Conservation (phyloP, 1,139 yeast species). For the Kodamaea alishanica region DNA sequence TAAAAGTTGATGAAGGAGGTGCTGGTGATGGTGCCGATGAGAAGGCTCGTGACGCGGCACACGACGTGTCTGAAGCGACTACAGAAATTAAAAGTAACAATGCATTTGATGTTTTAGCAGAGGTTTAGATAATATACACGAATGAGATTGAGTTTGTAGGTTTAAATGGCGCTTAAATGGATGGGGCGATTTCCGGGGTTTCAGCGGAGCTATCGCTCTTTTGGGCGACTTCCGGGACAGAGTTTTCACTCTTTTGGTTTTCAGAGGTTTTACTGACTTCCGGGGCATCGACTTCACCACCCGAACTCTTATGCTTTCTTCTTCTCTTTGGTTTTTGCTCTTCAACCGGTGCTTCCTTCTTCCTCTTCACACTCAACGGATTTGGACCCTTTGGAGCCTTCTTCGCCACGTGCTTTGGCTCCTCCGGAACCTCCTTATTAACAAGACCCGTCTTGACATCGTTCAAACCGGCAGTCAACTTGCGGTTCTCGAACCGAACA, state of each 20-base stretch:
- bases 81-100: slow-evolving; percentile 5
- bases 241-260: no score
- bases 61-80: slow-evolving; percentile 1
- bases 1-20: slow-evolving; percentile 28
- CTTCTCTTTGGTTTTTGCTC: slow-evolving; percentile 28
- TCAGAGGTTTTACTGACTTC: no score
- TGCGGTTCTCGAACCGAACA: slow-evolving; percentile 53
- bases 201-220: no score
- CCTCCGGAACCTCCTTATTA: slow-evolving; percentile 18
- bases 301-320: slow-evolving; percentile 31
- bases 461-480: slow-evolving; percentile 76
- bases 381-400: slow-evolving; percentile 79
- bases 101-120: slow-evolving; percentile 10
- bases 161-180: no score
- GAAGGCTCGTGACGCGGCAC: not conserved
- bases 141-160: no score
- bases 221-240: no score
- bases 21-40: not conserved
- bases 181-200: no score
- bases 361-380: slow-evolving; percentile 77
- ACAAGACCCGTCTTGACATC: slow-evolving; percentile 29
- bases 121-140: slow-evolving; percentile 1
- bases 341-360: slow-evolving; percentile 32
- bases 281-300: no score
- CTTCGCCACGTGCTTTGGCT: slow-evolving; percentile 39